Evolutionary conservation across 441 rosid genomes (phyloP).

Genomic region (Adansonia madagascariensis): DNA sequence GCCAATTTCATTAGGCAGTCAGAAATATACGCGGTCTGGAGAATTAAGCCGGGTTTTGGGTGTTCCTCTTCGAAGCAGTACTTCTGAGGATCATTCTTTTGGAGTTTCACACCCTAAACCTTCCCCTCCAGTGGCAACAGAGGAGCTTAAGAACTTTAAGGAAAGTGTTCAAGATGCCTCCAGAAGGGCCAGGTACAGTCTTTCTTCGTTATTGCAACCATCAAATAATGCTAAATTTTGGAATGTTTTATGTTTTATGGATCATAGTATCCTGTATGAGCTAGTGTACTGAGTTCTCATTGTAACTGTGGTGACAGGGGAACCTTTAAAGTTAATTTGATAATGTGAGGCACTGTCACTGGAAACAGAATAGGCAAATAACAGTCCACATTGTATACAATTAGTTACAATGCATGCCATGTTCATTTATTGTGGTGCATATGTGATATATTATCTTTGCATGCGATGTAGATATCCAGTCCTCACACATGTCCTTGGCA

Average conservation of each 20-base stretch:
- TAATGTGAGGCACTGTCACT: neutral
- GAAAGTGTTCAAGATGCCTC: constrained; percentile 69
- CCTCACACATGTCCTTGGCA: neutral
- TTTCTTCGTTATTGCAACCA: constrained; percentile 2
- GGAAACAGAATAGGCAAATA: neutral
- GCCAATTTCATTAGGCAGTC: constrained; percentile 58
- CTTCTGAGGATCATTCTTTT: constrained; percentile 55
- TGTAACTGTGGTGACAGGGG: neutral
- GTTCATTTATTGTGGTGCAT: neutral
- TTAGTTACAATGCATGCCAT: neutral
- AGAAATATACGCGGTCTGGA: constrained; percentile 57
- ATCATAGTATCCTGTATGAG: neutral
- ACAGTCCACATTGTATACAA: neutral
- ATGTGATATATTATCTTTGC: constrained; percentile 1
- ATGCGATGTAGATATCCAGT: neutral
- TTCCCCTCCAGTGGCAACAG: constrained; percentile 54
- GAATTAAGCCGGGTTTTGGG: constrained; percentile 65
- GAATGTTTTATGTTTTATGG: constrained; percentile 17
- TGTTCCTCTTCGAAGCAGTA: constrained; percentile 45
- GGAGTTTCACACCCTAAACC: constrained; percentile 50
- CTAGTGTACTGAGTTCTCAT: constrained; percentile 17
- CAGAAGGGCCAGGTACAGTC: constrained; percentile 55
- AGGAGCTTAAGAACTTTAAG: constrained; percentile 67
- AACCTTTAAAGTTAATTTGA: constrained; percentile 15
- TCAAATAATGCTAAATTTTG: neutral